Evolutionary conservation across 192 early-diverging fungal species (phyloP).

Genomic region (Gryganskiella cystojenkinii): DNA sequence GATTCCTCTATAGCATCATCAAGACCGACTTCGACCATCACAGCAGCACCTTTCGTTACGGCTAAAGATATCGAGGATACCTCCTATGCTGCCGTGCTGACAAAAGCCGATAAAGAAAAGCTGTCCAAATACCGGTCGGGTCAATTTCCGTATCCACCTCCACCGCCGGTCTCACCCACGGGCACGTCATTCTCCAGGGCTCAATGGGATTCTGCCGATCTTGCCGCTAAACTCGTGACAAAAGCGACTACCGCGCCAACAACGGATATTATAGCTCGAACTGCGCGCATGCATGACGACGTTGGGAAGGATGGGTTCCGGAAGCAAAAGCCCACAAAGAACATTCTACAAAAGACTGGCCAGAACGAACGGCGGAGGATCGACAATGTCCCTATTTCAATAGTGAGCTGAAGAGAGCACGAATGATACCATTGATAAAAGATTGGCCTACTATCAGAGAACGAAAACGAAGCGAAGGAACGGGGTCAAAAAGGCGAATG

Average conservation of each 20-base stretch:
- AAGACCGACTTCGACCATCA: not conserved
- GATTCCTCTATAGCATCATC: no score
- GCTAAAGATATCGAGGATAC: not conserved
- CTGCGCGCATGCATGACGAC: not conserved
- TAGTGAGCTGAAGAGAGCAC: no score
- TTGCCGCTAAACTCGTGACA: no score
- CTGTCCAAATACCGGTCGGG: conserved; percentile 9
- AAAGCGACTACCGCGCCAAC: not conserved
- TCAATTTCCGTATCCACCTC: conserved; percentile 25
- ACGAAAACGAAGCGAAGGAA: no score
- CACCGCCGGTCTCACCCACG: conserved; percentile 8
- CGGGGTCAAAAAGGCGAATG: no score
- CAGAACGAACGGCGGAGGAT: no score
- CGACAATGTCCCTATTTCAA: no score
- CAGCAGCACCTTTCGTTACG: no score
- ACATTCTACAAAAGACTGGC: no score
- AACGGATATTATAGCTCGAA: not conserved
- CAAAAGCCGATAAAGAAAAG: conserved; percentile 2
- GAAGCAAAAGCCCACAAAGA: not conserved
- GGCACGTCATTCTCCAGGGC: not conserved
- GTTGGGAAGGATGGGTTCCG: not conserved
- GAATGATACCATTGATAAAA: no score
- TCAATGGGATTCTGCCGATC: not conserved
- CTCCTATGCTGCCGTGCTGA: not conserved
- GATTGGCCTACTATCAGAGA: no score